Base-by-base conservation (phyloP, 768 basidiomycete species). In the Kondoa malvinella region DNA sequence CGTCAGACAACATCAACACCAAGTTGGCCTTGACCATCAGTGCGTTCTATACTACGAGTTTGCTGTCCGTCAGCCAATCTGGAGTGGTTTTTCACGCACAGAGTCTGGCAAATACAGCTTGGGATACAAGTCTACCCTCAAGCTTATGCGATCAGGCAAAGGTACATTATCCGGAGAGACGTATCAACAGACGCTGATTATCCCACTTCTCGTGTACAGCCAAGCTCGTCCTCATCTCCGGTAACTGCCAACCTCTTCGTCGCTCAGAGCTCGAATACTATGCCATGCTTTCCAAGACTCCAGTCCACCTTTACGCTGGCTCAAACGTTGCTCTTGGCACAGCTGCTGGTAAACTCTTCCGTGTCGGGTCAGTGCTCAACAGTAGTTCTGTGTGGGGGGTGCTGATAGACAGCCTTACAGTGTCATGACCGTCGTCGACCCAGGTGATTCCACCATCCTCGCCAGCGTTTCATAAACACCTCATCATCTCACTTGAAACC, bases 231-330 rank as follows among this genome's bases (percentile, higher is more conserved):
- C 81, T 99, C 79, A 95, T 99, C 77, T 91, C 94, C 76, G 92
- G 91, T 74, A 99, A 99, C 82, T 95, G 92, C 82, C 95, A 95
- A 68, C 95, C 95, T 71, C 85, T 99, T 71, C 90, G 95, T 79
- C 95, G 95, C 80, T 96, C 94, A 70, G 95, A 99, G 83, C 83
- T 99, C 69, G 95, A 99, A 82, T 99, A 97, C 83, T 99, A 97
- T 78, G 95, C 74, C 64, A 75, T 75, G 74, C 83, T 99, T 78
- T 95, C 92, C 73, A 99, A 99, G 83, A 97, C 94, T 68, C 85
- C 88, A 68, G 94, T 97, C 67, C 95, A 97, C 81, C 92, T 97
- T 82, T 99, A 95, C 79, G 82, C 85, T 72, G 95, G 95, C 72
- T 92, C 92, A 71, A 99, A 99, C 78, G 91, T 97, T 74, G 89